These are phyloP conservation scores for Penicillium sp. DNA, from an alignment of 2,329 filamentous ascomycete species.

Conservation along the genomic window DNA sequence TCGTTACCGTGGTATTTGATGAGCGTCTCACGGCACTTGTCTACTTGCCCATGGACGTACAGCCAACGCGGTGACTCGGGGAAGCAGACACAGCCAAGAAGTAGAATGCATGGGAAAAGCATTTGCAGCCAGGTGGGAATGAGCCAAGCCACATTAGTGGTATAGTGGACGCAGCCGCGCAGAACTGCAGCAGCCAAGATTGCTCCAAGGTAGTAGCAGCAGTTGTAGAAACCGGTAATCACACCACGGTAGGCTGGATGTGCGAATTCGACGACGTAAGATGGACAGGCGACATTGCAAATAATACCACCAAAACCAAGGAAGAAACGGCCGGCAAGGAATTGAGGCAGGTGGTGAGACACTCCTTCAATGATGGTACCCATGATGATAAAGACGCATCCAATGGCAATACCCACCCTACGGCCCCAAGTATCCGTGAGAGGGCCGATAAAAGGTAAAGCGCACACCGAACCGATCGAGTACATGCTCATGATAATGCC, in stretches of 20 bases:
- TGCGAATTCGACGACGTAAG: slow-evolving; percentile 17
- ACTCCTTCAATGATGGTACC: slow-evolving; percentile 55
- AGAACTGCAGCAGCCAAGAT: slow-evolving; percentile 63
- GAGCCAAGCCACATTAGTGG: slow-evolving; percentile 57
- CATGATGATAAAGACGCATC: slow-evolving; percentile 41
- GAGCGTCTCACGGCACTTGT: slow-evolving; percentile 63
- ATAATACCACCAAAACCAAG: slow-evolving; percentile 64
- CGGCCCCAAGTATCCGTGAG: slow-evolving; percentile 58
- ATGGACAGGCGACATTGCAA: slow-evolving; percentile 56
- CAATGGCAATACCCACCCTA: slow-evolving; percentile 42
- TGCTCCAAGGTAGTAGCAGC: slow-evolving; percentile 55
- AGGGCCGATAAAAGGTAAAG: slow-evolving; percentile 51
- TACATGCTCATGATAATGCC: slow-evolving; percentile 3
- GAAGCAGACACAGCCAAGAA: slow-evolving; percentile 55
- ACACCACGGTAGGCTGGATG: slow-evolving; percentile 68
- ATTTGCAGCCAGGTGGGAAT: slow-evolving; percentile 63
- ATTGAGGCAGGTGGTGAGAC: slow-evolving; percentile 49
- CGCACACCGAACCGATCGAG: neutral
- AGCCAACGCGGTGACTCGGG: slow-evolving; percentile 60
- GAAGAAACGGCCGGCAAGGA: slow-evolving; percentile 63
- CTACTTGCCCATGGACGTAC: slow-evolving; percentile 63
- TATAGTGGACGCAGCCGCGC: slow-evolving; percentile 50
- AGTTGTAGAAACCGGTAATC: slow-evolving; percentile 65
- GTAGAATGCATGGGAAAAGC: slow-evolving; percentile 42
- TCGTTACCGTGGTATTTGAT: slow-evolving; percentile 57